Percentiles rank a stretch among this genome's conserved stretches.
These are phyloP conservation scores for Proteromonas lacertae DNA, from an alignment of 352 stramenopile species.

Conservation along the genomic window DNA sequence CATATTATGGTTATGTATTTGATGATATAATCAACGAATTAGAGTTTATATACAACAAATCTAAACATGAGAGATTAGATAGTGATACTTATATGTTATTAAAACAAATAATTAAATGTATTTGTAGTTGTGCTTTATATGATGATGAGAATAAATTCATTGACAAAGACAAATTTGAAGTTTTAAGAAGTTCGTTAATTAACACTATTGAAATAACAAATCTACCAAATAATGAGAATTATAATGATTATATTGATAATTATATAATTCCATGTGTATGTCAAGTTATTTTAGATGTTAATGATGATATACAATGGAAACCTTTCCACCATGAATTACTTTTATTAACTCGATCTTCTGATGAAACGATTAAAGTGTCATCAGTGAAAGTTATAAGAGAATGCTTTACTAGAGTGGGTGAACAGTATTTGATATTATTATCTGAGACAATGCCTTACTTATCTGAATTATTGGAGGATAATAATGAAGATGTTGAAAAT, in stretches of 20 bases:
- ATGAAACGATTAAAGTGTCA: constrained; percentile 4
- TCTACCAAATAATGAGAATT: background rate
- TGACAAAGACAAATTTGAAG: too few relatives aligned
- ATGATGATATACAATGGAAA: constrained; percentile 12
- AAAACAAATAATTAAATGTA: too few relatives aligned
- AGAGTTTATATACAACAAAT: too few relatives aligned
- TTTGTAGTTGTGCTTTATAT: too few relatives aligned
- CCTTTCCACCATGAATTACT: constrained; percentile 9
- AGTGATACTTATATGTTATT: too few relatives aligned
- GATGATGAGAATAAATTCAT: too few relatives aligned
- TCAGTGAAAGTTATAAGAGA: constrained; percentile 6
- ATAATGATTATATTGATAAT: background rate
- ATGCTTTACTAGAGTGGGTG: constrained; percentile 10
- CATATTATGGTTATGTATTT: too few relatives aligned
- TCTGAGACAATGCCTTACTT: constrained; percentile 14
- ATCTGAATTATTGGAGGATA: constrained; percentile 13
- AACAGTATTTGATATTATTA: constrained; percentile 12
- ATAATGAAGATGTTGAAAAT: constrained; percentile 7
- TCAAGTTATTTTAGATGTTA: background rate
- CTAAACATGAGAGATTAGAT: too few relatives aligned
- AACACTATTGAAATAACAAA: too few relatives aligned
- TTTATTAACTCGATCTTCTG: constrained; percentile 4
- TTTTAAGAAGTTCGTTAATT: too few relatives aligned
- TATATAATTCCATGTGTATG: background rate
- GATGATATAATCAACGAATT: too few relatives aligned